Evolutionary conservation across 139 green algal species (phyloP), one percentile per base, ranked within the genome.

Genomic region (Chlorella sorokiniana): DNA sequence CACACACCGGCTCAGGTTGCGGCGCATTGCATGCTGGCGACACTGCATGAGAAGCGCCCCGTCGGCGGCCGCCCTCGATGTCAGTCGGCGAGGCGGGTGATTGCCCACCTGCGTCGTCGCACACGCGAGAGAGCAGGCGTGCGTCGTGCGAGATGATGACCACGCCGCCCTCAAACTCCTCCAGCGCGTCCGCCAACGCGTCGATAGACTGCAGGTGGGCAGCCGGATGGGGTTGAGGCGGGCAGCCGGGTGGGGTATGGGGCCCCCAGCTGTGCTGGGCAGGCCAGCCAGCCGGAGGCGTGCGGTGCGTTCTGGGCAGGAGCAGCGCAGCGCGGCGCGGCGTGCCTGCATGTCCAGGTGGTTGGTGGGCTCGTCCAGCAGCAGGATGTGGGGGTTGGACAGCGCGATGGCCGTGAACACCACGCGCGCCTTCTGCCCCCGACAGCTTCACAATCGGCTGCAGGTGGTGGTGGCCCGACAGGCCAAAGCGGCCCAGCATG

Each of bases 121-220:
- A 99, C 70, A 99, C 86, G 31, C 88, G 81, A 1, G 74, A 90
- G 68, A 99, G 93, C 82, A 99, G 91, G 83, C 96, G 92, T n/a
- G 94, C 91, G 87, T 99, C 97, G 87, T 99, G 97, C 23, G 83
- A 94, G 88, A 99, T 98, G 76, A 99, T 92, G 25, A 99, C 89
- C 75, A 99, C 97, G 61, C 97, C 97, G 37, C 97, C 97, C 79
- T 93, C 88, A 84, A 98, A 99, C 84, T 95, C 92, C 48, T 96
- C 91, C 14, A 99, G 59, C 1, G 97, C 97, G 61, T 99, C 95
- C 45, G 93, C 87, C 69, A 97, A 84, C 22, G 97, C 96, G 79
- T 99, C 97, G 80, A 99, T 99, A 78, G 89, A 96, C 93, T 98
- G 89, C 62, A 56, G 45, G 18, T 54, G 67, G 23, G 9, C 5